These are phyloP conservation scores for Candida sp. DNA, from an alignment of 1,139 yeast species.

Conservation along the genomic window DNA sequence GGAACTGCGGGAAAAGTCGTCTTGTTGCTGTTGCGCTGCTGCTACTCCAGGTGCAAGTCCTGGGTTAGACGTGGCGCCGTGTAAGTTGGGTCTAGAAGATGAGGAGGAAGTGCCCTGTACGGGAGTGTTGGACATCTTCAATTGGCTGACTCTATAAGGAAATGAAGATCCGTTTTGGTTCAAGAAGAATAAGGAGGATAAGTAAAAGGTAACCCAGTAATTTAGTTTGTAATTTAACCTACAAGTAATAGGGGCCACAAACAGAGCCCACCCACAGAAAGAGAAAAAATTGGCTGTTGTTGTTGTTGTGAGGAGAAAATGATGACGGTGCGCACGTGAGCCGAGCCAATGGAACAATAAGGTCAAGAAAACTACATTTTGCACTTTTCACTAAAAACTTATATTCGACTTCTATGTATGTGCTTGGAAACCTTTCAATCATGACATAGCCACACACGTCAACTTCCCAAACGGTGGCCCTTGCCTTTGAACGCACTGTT, in stretches of 20 bases:
- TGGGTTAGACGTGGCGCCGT: neutral
- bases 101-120: slow-evolving; percentile 10
- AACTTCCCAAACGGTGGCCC: slow-evolving; percentile 40
- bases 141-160: no score
- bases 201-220: no score
- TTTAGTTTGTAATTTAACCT: no score
- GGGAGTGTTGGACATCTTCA: slow-evolving; percentile 10
- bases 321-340: no score
- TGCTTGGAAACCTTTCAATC: no score
- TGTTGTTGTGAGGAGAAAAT: no score
- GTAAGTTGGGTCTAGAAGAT: slow-evolving; percentile 3
- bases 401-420: no score
- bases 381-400: neutral
- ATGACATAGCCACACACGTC: neutral
- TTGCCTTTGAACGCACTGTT: slow-evolving; percentile 30
- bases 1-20: slow-evolving; percentile 11
- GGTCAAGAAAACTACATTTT: no score
- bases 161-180: neutral
- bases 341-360: no score
- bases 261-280: no score
- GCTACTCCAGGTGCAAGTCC: neutral
- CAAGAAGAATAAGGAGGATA: neutral
- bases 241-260: no score
- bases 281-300: no score
- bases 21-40: neutral